phyloP scores from a whole-genome alignment of 139 green algal species.

The Volvox reticuliferus region DNA sequence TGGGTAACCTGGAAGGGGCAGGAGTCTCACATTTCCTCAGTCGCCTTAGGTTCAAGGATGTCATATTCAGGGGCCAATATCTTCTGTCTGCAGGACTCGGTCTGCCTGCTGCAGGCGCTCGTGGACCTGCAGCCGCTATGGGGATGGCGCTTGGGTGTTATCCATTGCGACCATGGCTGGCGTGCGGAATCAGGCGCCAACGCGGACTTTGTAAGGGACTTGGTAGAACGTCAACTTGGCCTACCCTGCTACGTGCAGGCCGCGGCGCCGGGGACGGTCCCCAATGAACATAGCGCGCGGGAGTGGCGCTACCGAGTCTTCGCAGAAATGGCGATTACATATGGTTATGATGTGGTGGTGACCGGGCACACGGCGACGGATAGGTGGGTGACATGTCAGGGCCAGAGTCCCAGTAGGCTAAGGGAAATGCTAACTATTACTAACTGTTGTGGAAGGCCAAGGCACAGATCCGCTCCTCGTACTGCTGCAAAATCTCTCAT shows the following conservation, averaged over 20 bases:
- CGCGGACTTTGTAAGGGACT: slow-evolving; percentile 46
- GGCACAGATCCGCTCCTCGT: no score
- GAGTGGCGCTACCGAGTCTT: slow-evolving; percentile 58
- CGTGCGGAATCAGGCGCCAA: slow-evolving; percentile 52
- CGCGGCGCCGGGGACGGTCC: neutral
- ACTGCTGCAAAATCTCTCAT: no score
- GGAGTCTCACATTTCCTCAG: no score
- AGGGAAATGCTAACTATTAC: no score
- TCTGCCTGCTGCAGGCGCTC: slow-evolving; percentile 55
- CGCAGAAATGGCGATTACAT: neutral
- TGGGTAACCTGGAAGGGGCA: no score
- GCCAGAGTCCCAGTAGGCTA: no score
- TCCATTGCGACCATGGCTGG: slow-evolving; percentile 64
- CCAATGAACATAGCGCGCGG: slow-evolving; percentile 26
- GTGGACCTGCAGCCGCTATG: slow-evolving; percentile 46
- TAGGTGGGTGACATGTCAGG: slow-evolving; percentile 10
- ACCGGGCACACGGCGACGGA: slow-evolving; percentile 67
- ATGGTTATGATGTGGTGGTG: slow-evolving; percentile 43
- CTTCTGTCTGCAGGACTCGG: slow-evolving; percentile 50
- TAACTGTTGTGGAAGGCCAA: no score
- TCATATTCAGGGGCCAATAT: no score
- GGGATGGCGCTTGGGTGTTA: slow-evolving; percentile 51
- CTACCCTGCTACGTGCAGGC: slow-evolving; percentile 13
- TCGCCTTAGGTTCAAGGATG: no score
- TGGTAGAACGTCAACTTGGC: neutral